A percentile compares a stretch with the other conserved stretches of the same genome.
Evolutionary conservation across 441 rosid genomes (phyloP).

Genomic region (Aleurites moluccanus): DNA sequence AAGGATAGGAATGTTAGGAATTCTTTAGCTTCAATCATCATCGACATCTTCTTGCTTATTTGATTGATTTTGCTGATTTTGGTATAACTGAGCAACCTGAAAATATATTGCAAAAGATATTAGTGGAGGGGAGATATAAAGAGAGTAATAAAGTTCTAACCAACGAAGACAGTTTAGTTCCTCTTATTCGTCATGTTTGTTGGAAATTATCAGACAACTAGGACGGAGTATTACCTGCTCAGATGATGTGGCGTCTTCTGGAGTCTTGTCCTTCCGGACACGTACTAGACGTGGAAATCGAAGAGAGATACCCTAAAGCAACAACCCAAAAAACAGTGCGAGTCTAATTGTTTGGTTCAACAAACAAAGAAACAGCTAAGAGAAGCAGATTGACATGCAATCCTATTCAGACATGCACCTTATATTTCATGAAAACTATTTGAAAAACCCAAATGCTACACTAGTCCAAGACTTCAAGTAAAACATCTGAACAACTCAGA

Average conservation of each 20-base stretch:
- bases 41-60: constrained; percentile 58
- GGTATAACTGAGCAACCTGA: constrained; percentile 90
- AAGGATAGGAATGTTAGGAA: no score
- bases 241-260: constrained; percentile 79
- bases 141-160: neutral
- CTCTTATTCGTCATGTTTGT: neutral
- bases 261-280: constrained; percentile 80
- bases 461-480: neutral
- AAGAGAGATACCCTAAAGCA: constrained; percentile 71
- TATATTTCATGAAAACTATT: neutral
- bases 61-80: constrained; percentile 69
- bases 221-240: constrained; percentile 59
- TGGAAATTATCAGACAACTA: neutral
- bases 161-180: neutral
- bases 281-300: constrained; percentile 85
- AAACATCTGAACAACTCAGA: neutral
- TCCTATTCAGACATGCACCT: neutral
- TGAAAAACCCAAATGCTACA: neutral
- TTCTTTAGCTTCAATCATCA: constrained; percentile 49
- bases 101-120: constrained; percentile 7
- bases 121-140: neutral
- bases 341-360: neutral
- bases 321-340: constrained; percentile 9
- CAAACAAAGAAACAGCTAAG: neutral
- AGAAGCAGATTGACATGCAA: neutral